phyloP scores from a whole-genome alignment of 176 grass and related monocot species.

The Eleusine indica region DNA sequence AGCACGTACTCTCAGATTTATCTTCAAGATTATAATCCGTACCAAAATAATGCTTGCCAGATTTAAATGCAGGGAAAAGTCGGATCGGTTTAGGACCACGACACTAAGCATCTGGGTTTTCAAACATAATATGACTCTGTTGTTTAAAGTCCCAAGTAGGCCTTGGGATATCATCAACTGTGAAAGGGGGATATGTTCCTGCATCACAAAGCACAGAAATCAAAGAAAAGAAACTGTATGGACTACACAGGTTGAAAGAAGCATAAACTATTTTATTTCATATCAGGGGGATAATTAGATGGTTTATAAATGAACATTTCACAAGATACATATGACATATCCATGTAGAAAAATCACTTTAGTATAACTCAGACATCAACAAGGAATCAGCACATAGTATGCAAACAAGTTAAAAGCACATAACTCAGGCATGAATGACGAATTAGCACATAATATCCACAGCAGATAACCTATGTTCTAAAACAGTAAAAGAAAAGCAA shows the following conservation, averaged over 20 bases:
- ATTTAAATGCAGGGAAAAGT: slow-evolving; percentile 14
- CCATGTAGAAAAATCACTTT: not conserved
- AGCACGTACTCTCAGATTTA: slow-evolving; percentile 14
- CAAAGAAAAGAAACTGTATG: not conserved
- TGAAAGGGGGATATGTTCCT: slow-evolving; percentile 5
- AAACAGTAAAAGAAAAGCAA: not conserved
- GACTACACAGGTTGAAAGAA: not conserved
- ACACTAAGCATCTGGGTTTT: not conserved
- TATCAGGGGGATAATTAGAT: not conserved
- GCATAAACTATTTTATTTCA: not conserved
- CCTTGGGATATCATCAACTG: slow-evolving; percentile 36
- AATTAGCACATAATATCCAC: not conserved
- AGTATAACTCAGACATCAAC: no score
- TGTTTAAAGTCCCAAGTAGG: not conserved
- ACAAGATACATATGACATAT: not conserved
- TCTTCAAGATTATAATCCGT: slow-evolving; percentile 26
- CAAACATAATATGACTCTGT: not conserved
- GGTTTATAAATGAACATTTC: not conserved
- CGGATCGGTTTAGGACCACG: not conserved
- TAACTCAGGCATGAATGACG: no score
- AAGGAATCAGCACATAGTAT: not conserved
- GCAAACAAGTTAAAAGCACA: not conserved
- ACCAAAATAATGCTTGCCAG: not conserved
- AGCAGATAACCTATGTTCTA: not conserved
- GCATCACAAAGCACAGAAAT: not conserved